phyloP scores from a whole-genome alignment of 169 alveolate species.

The Condylostoma magnum region DNA sequence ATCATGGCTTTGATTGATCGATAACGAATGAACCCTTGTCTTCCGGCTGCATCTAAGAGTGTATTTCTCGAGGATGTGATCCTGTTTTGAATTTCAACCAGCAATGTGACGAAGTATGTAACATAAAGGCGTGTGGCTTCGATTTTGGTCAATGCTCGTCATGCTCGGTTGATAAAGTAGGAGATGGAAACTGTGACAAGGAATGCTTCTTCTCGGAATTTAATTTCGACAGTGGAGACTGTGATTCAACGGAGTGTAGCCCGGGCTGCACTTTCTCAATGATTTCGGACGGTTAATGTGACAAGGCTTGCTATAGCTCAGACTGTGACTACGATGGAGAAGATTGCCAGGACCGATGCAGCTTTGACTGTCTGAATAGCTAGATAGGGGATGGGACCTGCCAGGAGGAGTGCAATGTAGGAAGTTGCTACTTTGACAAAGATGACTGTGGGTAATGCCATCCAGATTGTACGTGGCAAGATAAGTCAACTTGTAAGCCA shows the following conservation, averaged over 20 bases:
- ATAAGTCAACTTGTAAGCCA: too few relatives aligned
- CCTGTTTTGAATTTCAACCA: too few relatives aligned
- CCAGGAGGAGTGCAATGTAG: not conserved
- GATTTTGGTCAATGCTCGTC: too few relatives aligned
- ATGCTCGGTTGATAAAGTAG: not conserved
- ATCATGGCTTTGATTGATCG: too few relatives aligned
- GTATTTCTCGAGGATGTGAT: too few relatives aligned
- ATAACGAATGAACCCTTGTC: too few relatives aligned
- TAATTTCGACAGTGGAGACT: not conserved
- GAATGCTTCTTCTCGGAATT: not conserved
- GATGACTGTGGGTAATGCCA: not conserved
- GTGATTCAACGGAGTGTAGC: not conserved
- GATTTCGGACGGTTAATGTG: not conserved
- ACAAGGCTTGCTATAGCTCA: not conserved
- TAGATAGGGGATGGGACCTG: conserved; percentile 1
- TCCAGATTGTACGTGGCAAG: too few relatives aligned
- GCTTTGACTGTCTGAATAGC: too few relatives aligned
- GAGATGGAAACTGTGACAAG: conserved; percentile 5
- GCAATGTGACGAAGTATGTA: too few relatives aligned
- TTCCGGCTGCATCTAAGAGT: too few relatives aligned
- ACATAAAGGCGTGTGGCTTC: too few relatives aligned
- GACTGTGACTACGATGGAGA: not conserved
- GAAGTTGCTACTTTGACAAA: not conserved
- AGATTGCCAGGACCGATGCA: not conserved
- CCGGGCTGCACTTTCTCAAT: conserved; percentile 10